Evolutionary conservation across 2,329 filamentous ascomycete species (phyloP), one percentile per base, ranked within the genome.

Genomic region (Ceratocystiopsis minuta): DNA sequence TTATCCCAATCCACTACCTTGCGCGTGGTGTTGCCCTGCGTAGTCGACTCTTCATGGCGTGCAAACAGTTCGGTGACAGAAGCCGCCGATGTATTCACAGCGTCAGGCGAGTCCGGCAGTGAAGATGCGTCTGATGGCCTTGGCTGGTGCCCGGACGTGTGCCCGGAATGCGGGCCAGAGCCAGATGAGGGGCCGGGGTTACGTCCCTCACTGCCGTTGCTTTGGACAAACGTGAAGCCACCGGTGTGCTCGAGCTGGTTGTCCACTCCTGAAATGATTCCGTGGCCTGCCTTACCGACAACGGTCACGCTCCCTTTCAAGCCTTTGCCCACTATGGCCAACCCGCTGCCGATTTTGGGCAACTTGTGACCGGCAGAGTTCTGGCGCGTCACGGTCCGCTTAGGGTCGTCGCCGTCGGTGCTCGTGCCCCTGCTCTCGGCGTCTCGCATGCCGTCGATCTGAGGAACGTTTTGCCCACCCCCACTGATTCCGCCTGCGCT

Each of bases 211-310:
- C 20, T 33, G n/a, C 17, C n/a, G 12, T 13, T 24, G 18, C 50
- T 45, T 49, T 5, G 41, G 16, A 57, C 56, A 44, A 54, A 56
- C 45, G 50, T 60, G 47, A 75, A 75, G 1, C 71, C 71, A 44
- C 74, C 70, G 0, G 66, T 73, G 5, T 65, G 67, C 41, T 68
- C 70, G 16, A 78, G 51, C 12, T 66, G 64, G 18, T 57, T 59
- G 31, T 73, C 68, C 3, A 77, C 55, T 4, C 65, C 2, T 63
- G 63, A 3, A 68, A 50, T 62, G n/a, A 74, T 49, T 1, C 68
- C 68, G 16, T 62, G 60, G 0, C 65, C 63, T 15, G 61, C 62
- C 39, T 58, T 60, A 34, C 55, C 55, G 1, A 68, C 59, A 13
- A 53, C 59, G 6, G 57, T 60, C 38, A 58, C 57, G 15, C 62